phyloP scores from a whole-genome alignment of 306 rosid species.

The Sindora glabra region DNA sequence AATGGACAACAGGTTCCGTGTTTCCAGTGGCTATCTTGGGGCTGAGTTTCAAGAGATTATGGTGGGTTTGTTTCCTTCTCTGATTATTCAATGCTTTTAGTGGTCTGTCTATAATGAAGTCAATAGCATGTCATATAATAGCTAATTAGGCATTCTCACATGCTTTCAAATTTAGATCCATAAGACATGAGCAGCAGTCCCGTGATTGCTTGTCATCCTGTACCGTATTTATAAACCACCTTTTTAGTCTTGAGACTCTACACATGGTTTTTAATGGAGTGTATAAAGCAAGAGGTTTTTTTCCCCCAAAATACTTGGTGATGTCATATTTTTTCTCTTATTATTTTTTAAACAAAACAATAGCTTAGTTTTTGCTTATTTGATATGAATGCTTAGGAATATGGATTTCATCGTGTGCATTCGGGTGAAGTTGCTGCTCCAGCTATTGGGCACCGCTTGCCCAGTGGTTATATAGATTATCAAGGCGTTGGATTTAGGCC shows the following conservation, averaged over 20 bases:
- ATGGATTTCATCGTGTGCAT: conserved; percentile 48
- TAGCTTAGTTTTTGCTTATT: conserved; percentile 14
- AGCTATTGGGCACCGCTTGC: conserved; percentile 60
- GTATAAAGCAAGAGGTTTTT: conserved; percentile 1
- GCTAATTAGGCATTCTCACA: background rate
- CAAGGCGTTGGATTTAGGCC: conserved; percentile 56
- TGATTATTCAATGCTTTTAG: background rate
- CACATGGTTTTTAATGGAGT: conserved; percentile 1
- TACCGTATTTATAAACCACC: background rate
- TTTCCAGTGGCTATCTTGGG: conserved; percentile 84
- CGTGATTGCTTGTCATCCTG: background rate
- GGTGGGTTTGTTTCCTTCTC: conserved; percentile 36
- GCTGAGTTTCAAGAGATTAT: conserved; percentile 85
- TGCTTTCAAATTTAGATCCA: background rate
- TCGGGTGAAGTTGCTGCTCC: conserved; percentile 48
- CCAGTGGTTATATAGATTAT: conserved; percentile 64
- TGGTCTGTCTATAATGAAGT: conserved; percentile 7
- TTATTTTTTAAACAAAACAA: background rate
- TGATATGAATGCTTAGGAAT: conserved; percentile 36
- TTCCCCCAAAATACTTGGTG: background rate
- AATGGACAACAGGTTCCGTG: conserved; percentile 74
- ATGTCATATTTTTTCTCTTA: background rate
- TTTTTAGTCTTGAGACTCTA: conserved; percentile 1
- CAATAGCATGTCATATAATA: background rate
- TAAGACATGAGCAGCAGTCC: background rate